Evolutionary conservation across 352 stramenopile species (phyloP).

Genomic region (Pelagophyceae sp.): DNA sequence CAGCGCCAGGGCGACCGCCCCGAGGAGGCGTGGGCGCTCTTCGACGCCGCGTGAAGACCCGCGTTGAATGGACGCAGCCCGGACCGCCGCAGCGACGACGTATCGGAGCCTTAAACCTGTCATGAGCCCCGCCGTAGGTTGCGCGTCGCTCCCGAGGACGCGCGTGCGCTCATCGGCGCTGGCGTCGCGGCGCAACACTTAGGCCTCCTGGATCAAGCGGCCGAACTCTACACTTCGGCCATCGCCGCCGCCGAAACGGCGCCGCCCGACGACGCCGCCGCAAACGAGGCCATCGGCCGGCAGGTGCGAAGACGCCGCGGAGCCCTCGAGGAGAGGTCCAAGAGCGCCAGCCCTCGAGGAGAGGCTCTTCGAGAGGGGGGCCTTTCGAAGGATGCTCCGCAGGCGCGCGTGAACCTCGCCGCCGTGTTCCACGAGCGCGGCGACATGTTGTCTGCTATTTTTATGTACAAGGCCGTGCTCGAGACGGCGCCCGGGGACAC

Average conservation of each 20-base stretch:
- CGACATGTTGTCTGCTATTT: slow-evolving; percentile 11
- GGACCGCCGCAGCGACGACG: background rate
- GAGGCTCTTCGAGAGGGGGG: background rate
- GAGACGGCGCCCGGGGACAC: background rate
- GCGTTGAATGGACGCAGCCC: background rate
- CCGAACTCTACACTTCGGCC: background rate
- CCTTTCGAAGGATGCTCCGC: too few relatives aligned
- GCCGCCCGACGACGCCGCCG: too few relatives aligned
- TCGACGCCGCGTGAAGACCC: background rate
- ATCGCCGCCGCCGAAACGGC: too few relatives aligned
- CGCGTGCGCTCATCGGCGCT: background rate
- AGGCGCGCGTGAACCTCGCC: slow-evolving; percentile 23
- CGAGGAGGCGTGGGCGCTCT: background rate
- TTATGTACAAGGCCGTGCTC: slow-evolving; percentile 12
- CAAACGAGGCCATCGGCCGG: too few relatives aligned
- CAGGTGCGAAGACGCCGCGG: too few relatives aligned
- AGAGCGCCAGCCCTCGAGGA: too few relatives aligned
- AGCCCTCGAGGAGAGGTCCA: too few relatives aligned
- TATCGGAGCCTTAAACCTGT: too few relatives aligned
- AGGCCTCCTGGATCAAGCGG: slow-evolving; percentile 12
- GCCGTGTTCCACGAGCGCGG: slow-evolving; percentile 19
- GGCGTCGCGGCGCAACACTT: slow-evolving; percentile 17
- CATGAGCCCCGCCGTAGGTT: too few relatives aligned
- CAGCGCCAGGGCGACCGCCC: background rate
- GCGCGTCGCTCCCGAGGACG: slow-evolving; percentile 1